A percentile compares a stretch with the other conserved stretches of the same genome.
Evolutionary conservation across 345 rosid species (phyloP).

Genomic region (Rhodamnia rubescens): DNA sequence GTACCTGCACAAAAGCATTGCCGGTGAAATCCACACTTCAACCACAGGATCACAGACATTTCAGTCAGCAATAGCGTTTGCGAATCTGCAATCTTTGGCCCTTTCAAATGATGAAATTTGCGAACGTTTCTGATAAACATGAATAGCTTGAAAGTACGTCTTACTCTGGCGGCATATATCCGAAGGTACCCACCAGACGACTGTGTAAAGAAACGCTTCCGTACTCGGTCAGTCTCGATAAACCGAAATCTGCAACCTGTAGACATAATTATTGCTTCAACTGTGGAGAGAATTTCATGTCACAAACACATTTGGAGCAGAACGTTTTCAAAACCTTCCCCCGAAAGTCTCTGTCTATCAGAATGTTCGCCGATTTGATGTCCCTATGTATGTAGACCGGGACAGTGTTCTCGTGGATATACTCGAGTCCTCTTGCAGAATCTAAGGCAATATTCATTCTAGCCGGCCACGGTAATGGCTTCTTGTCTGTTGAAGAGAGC

Average conservation of each 20-base stretch:
- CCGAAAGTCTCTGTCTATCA: slow-evolving; percentile 66
- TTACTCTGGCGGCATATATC: slow-evolving; percentile 97
- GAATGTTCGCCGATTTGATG: slow-evolving; percentile 78
- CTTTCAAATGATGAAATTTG: background rate
- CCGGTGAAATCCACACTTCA: background rate
- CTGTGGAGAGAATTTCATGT: background rate
- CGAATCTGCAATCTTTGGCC: background rate
- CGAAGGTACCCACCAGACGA: slow-evolving; percentile 80
- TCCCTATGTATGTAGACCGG: slow-evolving; percentile 89
- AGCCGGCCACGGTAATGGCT: slow-evolving; percentile 61
- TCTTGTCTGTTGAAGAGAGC: slow-evolving; percentile 26
- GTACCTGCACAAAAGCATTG: slow-evolving; percentile 33
- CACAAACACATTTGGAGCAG: background rate
- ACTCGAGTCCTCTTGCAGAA: slow-evolving; percentile 92
- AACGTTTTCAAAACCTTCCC: slow-evolving; percentile 42
- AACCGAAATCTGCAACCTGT: slow-evolving; percentile 93
- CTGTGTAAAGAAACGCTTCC: slow-evolving; percentile 46
- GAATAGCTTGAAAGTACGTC: background rate
- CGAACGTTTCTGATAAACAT: background rate
- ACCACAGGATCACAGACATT: background rate
- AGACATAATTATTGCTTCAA: background rate
- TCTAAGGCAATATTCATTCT: slow-evolving; percentile 87
- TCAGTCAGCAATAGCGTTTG: background rate
- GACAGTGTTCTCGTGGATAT: slow-evolving; percentile 84
- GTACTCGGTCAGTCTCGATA: slow-evolving; percentile 65